Percentiles rank a stretch among this genome's conserved stretches.
Evolutionary conservation across 805 yeast genomes (phyloP).

Genomic region (Spathaspora boniae): DNA sequence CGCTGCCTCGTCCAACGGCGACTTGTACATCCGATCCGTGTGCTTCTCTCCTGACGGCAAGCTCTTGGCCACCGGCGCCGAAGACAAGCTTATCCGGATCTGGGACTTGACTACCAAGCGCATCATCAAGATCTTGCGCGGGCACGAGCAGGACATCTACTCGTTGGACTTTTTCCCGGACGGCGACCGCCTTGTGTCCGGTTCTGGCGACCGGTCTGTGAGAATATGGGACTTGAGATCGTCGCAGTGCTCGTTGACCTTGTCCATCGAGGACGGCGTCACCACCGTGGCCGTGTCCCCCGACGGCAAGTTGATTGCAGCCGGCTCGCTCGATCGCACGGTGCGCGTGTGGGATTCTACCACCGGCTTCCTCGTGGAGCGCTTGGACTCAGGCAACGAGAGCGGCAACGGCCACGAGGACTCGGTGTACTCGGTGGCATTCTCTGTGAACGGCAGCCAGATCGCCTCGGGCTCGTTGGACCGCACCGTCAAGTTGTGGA

Average conservation of each 20-base stretch:
- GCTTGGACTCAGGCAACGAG: constrained; percentile 85
- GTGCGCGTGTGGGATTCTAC: constrained; percentile 97
- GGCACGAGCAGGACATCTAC: constrained; percentile 97
- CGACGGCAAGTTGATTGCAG: constrained; percentile 90
- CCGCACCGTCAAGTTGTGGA: constrained; percentile 95
- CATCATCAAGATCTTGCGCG: constrained; percentile 80
- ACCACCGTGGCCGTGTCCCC: constrained; percentile 97
- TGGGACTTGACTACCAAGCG: constrained; percentile 90
- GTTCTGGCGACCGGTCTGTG: constrained; percentile 95
- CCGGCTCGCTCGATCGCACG: constrained; percentile 92
- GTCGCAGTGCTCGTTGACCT: constrained; percentile 83
- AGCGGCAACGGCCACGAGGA: constrained; percentile 93
- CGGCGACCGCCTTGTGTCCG: constrained; percentile 89
- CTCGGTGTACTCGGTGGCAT: constrained; percentile 91
- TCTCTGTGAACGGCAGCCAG: constrained; percentile 86
- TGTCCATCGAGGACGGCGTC: constrained; percentile 94
- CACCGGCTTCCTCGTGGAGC: constrained; percentile 86
- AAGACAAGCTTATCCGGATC: constrained; percentile 84
- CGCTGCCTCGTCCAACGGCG: constrained; percentile 60
- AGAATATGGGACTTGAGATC: constrained; percentile 93
- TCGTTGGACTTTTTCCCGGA: constrained; percentile 93
- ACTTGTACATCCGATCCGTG: constrained; percentile 89
- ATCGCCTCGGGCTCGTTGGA: constrained; percentile 94
- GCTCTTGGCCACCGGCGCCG: constrained; percentile 91
- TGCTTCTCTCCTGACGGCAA: constrained; percentile 94